Base-by-base conservation (phyloP, 192 early-diverging fungal species). In the Entophlyctis helioformis region DNA sequence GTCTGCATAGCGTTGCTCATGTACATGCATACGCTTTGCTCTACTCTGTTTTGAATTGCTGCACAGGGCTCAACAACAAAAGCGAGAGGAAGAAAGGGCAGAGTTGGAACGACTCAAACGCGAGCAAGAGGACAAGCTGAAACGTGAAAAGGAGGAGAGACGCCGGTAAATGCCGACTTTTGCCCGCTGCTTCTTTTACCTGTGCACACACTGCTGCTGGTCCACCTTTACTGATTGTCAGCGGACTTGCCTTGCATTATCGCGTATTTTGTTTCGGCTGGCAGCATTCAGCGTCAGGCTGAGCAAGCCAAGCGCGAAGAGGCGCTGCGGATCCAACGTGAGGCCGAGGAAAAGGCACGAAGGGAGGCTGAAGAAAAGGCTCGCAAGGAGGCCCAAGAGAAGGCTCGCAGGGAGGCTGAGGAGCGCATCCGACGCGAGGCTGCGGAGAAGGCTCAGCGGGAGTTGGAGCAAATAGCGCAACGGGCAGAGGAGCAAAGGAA, bases 381-480 rank as follows among this genome's bases (percentile, higher is more conserved):
- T 29, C 54, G 54, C 28, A 63, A 57, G 32, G 59, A 61, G 31
- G 66, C 64, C n/a, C 60, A 62, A 0, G 78, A 77, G 41, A 63
- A 71, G 6, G 39, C 61, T 3, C 67, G 66, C 15, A 81, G 78
- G 50, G 81, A 83, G 24, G 77, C 78, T 44, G 75, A 78, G 26
- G 67, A 74, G 52, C 62, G 59, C 21, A 54, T 48, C 34, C 50
- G 62, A 24, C 47, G 51, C 18, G 70, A 72, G 51, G 57, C 53
- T 12, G 63, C 70, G 35, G 56, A 57, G 38, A 23, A 43, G 44
- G 19, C 29, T 21, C 35, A 51, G 15, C 44, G 57, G n/a, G 48
- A 61, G 28, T 20, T 18, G 1, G 44, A 45, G 23, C 16, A 34
- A 26, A 13, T 8, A 24, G 39, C 4, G 41, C 41, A 9, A 21